phyloP scores from a whole-genome alignment of 1,139 yeast genomes.

The Hansenula anomala region DNA sequence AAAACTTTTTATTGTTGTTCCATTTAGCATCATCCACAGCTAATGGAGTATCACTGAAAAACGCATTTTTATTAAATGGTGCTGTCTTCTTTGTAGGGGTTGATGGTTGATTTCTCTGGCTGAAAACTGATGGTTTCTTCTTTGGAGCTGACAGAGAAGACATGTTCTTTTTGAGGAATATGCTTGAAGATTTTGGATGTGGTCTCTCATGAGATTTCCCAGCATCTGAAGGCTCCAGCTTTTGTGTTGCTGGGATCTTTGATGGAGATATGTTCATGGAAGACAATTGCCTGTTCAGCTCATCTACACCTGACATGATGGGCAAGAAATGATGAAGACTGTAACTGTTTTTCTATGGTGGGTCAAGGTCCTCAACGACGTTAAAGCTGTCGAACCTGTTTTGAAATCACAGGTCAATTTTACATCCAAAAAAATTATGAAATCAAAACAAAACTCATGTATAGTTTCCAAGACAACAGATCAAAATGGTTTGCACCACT shows the following conservation, averaged over 20 bases:
- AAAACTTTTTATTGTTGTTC: conserved; percentile 12
- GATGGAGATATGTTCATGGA: background rate
- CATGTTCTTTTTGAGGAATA: conserved; percentile 16
- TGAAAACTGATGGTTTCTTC: conserved; percentile 4
- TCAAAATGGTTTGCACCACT: no score
- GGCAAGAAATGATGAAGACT: no score
- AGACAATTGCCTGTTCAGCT: conserved; percentile 1
- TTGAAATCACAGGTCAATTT: no score
- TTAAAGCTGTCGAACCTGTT: no score
- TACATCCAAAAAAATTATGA: background rate
- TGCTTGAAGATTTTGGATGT: conserved; percentile 12
- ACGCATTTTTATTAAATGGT: conserved; percentile 13
- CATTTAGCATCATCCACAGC: conserved; percentile 19
- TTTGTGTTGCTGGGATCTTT: conserved; percentile 9
- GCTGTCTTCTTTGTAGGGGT: conserved; percentile 3
- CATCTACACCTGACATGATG: background rate
- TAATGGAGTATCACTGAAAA: conserved; percentile 16
- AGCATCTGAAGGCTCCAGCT: conserved; percentile 5
- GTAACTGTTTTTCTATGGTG: no score
- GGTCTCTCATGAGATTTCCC: background rate
- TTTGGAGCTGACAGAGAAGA: conserved; percentile 9
- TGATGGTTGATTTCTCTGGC: background rate
- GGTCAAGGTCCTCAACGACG: no score
- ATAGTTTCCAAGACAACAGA: background rate
- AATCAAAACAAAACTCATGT: background rate